Evolutionary conservation across 305 asterid genomes (phyloP), one percentile per base, ranked within the genome.

Genomic region (Solanum chacoense): DNA sequence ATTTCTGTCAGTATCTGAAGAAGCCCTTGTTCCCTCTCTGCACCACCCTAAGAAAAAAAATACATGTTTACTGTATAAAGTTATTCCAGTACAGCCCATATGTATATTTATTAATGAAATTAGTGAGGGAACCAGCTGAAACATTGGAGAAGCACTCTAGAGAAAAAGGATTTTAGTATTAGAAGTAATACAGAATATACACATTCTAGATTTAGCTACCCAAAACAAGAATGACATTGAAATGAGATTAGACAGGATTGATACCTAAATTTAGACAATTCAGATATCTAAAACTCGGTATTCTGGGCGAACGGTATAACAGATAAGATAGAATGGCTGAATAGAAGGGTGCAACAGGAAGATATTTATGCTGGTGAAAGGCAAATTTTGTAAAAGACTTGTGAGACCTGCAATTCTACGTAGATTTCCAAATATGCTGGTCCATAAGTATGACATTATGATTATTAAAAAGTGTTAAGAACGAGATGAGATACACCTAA

Each of bases 1-100:
- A 97, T 94, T 94, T 97, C 99, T 22, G 99, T 96, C 89, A 97
- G 94, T 89, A 97, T 97, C 91, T 97, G 99, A 89, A 97, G 98
- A 84, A 97, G 95, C 67, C 99, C 99, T 92, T 97, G 99, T 90
- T 97, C 99, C 94, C 99, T 95, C 91, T 97, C 99, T 50, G 98
- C 98, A 90, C 99, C 99, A 90, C 99, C 99, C 99, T 97, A 89
- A 90, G 88, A 88, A 87, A 88, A 87, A 59, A 55, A 55, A 32
- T n/a, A 59, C 45, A 55, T 32, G n/a, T 55, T 83, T 32, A 55
- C 74, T 1, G 9, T n/a, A 84, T 50, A 55, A 84, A 55, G 35
- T 11, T 50, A 55, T 22, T 84, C 31, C 31, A 84, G 35, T 7
- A 34, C 75, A 84, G 75, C 20, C 31, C 45, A 55, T 40, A 22